phyloP scores from a whole-genome alignment of 2,329 filamentous ascomycete species.

The Diaporthe helianthi region DNA sequence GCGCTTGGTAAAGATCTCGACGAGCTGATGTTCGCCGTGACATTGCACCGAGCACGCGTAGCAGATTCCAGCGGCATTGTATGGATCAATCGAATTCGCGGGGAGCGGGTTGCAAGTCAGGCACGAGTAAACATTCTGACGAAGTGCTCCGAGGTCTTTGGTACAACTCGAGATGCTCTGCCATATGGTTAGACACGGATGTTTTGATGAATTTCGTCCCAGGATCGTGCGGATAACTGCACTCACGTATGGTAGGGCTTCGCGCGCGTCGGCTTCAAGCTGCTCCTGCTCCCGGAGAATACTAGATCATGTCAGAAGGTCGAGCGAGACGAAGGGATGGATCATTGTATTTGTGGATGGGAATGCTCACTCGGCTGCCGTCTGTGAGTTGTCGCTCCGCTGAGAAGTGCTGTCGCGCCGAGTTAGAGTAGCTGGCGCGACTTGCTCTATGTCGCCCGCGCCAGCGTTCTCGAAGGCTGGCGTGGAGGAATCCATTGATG shows the following conservation, averaged over 20 bases:
- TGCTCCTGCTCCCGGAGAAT: conserved; percentile 90
- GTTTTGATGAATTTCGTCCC: background rate
- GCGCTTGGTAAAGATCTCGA: conserved; percentile 95
- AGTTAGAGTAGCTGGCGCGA: conserved; percentile 46
- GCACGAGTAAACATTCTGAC: conserved; percentile 90
- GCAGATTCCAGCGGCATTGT: conserved; percentile 83
- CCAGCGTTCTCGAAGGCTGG: conserved; percentile 40
- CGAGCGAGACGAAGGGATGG: background rate
- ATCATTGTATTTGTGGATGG: too few relatives aligned
- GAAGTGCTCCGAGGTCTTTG: conserved; percentile 83
- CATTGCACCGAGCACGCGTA: conserved; percentile 97
- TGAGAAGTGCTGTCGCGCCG: conserved; percentile 68
- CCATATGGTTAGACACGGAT: conserved; percentile 33
- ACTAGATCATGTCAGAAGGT: conserved; percentile 49
- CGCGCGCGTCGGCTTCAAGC: conserved; percentile 92
- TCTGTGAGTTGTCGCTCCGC: conserved; percentile 71
- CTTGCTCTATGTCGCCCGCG: conserved; percentile 40
- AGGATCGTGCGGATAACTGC: background rate
- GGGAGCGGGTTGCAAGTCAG: conserved; percentile 91
- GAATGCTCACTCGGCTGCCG: conserved; percentile 68
- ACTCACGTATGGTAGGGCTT: conserved; percentile 88
- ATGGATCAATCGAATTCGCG: conserved; percentile 64
- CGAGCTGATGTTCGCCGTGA: conserved; percentile 92
- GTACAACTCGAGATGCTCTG: conserved; percentile 95
- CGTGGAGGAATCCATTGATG: conserved; percentile 47